Conservation (phyloP, 129 eudicot species). For the Flaveria brownii region DNA sequence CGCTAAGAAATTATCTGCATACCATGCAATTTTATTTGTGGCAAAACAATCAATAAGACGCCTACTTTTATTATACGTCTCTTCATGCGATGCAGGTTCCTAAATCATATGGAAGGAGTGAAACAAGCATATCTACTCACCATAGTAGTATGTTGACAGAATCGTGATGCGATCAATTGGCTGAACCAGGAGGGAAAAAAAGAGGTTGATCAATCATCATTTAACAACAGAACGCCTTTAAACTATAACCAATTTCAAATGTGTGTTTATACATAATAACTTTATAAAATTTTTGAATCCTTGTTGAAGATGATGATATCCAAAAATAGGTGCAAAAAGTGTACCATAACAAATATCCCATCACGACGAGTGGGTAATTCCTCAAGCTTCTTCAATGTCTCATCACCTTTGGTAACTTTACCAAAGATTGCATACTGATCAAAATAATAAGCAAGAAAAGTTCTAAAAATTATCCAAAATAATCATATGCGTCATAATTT, state of each 20-base stretch:
- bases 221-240: background rate
- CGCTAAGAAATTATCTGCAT: conserved; percentile 3
- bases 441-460: conserved; percentile 14
- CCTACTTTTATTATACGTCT: background rate
- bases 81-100: background rate
- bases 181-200: conserved; percentile 39
- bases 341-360: conserved; percentile 98
- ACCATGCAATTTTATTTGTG: background rate
- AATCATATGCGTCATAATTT: background rate
- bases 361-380: conserved; percentile 94
- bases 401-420: conserved; percentile 95
- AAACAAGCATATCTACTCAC: conserved; percentile 47
- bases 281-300: background rate
- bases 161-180: conserved; percentile 91
- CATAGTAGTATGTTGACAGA: conserved; percentile 87
- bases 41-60: conserved; percentile 17
- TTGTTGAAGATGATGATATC: conserved; percentile 16
- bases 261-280: background rate
- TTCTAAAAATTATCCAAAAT: background rate
- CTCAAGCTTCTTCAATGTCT: conserved; percentile 90
- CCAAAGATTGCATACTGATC: conserved; percentile 95
- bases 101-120: background rate
- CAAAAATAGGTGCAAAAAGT: conserved; percentile 15
- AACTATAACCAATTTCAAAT: background rate
- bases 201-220: conserved; percentile 11